These are phyloP conservation scores for Tilletia walkeri DNA, from an alignment of 1,284 basidiomycete genomes.

Conservation along the genomic window DNA sequence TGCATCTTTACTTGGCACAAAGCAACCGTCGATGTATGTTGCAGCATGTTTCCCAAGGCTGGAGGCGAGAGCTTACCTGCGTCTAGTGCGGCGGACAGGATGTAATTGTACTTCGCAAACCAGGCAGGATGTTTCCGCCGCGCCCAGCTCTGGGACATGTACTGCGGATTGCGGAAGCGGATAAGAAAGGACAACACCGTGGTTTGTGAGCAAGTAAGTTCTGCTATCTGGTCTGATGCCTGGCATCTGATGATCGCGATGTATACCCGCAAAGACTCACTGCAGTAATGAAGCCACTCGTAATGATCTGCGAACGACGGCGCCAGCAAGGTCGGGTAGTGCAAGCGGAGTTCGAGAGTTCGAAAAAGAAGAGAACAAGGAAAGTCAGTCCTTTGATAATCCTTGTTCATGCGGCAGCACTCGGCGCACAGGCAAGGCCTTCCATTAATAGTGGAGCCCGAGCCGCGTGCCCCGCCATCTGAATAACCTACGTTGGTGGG, in stretches of 20 bases:
- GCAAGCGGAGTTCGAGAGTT: neutral
- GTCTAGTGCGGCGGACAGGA: slow-evolving; percentile 59
- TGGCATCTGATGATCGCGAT: too few species aligned
- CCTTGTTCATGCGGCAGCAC: too few species aligned
- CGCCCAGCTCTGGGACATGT: slow-evolving; percentile 56
- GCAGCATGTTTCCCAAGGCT: neutral
- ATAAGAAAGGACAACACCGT: neutral
- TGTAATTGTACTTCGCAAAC: slow-evolving; percentile 52
- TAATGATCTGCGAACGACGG: slow-evolving; percentile 53
- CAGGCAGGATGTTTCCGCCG: slow-evolving; percentile 50
- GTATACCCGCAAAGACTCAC: neutral
- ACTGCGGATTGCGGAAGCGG: slow-evolving; percentile 17
- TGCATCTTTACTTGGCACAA: neutral
- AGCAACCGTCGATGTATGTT: neutral
- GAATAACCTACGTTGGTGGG: slow-evolving; percentile 56
- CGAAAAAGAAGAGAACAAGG: neutral
- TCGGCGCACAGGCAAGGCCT: too few species aligned
- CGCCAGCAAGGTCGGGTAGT: too few species aligned
- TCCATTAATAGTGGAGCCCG: too few species aligned
- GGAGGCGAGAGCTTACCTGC: slow-evolving; percentile 53
- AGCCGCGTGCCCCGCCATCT: neutral
- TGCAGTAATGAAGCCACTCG: slow-evolving; percentile 57
- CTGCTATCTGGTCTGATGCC: too few species aligned
- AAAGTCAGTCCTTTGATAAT: too few species aligned
- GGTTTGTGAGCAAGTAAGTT: neutral